phyloP scores from a whole-genome alignment of 192 early-diverging fungal species.

The Pilaira anomala region DNA sequence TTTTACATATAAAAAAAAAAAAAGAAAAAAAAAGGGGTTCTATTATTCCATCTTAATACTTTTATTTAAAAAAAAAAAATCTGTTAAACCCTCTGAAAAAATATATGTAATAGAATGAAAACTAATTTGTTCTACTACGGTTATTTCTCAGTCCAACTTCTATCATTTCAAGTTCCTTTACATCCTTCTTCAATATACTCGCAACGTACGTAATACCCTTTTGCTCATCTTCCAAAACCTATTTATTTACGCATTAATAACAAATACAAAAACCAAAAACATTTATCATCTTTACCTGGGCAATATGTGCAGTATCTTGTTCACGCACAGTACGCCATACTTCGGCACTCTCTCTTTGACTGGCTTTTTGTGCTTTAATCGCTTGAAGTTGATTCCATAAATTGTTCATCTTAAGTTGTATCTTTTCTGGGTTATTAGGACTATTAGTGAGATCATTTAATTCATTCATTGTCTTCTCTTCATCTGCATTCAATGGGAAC shows the following conservation, averaged over 20 bases:
- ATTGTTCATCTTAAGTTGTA: conserved; percentile 76
- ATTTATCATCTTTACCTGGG: conserved; percentile 16
- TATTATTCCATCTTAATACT: too few relatives aligned
- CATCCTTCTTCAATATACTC: conserved; percentile 22
- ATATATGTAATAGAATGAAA: too few relatives aligned
- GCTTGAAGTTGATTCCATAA: conserved; percentile 76
- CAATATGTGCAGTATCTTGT: conserved; percentile 10
- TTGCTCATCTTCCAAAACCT: conserved; percentile 27
- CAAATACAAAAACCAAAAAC: background rate
- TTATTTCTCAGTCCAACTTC: conserved; percentile 14
- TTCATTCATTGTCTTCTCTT: conserved; percentile 68
- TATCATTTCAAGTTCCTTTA: conserved; percentile 11
- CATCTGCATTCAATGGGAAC: conserved; percentile 75
- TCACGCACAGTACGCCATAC: conserved; percentile 22
- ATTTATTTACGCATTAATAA: background rate
- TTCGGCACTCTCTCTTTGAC: background rate
- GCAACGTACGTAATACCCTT: conserved; percentile 19
- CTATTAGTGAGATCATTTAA: conserved; percentile 71
- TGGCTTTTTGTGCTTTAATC: conserved; percentile 48
- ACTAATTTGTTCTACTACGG: background rate
- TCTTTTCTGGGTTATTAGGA: conserved; percentile 53
- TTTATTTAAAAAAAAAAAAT: too few relatives aligned
- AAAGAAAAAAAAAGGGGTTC: too few relatives aligned
- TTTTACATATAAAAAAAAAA: too few relatives aligned
- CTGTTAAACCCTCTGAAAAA: too few relatives aligned